Base-by-base conservation (phyloP, 345 rosid genomes). In the Populus nigra region DNA sequence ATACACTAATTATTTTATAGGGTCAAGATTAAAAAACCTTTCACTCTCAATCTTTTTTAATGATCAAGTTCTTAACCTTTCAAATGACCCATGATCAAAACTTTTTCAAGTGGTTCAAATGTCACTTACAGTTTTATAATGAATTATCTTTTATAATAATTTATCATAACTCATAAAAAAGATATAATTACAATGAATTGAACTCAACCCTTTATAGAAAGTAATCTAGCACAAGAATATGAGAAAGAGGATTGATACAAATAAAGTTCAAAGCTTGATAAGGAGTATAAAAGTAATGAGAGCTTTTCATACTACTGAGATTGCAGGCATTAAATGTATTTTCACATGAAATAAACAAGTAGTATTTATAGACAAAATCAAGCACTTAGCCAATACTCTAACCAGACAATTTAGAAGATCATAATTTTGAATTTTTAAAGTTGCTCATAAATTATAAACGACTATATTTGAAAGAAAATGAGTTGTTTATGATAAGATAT, bases 51-150 rank as follows among this genome's bases (percentile, higher is more conserved):
- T 20, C 3, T 18, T 20, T 53, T 53, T 7, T 11, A 20, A 53
- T 22, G 59, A 53, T 55, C 11, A 55, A 20, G 11, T 18, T 55
- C 9, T 55, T 0, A 22, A 55, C 61, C 3, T 50, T 50, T 50
- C 57, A 17, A 33, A 50, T 45, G 5, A 11, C 18, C 4, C 5
- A 47, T 0, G 1, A 47, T 3, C 5, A 4, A 47, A 4, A 47
- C 11, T 1, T 47, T 47, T 3, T 16, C 1, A 15, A 13, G 20
- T 47, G 5, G 5, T 11, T 4, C 5, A 11, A 13, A 0, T 47
- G 0, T 0, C 6, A 15, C 0, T 47, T 11, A 13, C 1, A 4
- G 1, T 8, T 15, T 47, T 1, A 5, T 4, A 47, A 17, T 4
- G 15, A 3, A 17, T 0, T 16, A 47, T 13, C 17, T 13, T 15